Conservation (phyloP, 148 eudicot species). For the Polygonum maritimum region DNA sequence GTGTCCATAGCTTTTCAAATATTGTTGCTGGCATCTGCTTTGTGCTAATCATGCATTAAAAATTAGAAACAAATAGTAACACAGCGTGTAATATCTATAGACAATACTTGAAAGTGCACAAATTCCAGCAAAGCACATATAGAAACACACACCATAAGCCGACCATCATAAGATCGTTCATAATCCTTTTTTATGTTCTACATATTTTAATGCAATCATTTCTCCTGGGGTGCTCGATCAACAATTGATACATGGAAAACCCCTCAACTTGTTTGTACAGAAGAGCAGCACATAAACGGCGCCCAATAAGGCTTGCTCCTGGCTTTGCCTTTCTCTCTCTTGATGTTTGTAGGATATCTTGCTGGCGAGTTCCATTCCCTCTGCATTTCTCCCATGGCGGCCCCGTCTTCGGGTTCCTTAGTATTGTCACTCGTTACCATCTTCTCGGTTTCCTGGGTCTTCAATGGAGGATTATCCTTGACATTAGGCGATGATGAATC, state of each 20-base stretch:
- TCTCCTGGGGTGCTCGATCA: neutral
- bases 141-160: neutral
- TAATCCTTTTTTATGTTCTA: neutral
- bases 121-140: neutral
- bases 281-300: slow-evolving; percentile 70
- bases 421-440: slow-evolving; percentile 3
- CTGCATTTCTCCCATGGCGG: slow-evolving; percentile 17
- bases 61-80: neutral
- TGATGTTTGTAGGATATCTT: slow-evolving; percentile 43
- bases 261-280: slow-evolving; percentile 35
- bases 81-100: neutral
- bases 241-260: neutral
- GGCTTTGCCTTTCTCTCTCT: slow-evolving; percentile 52
- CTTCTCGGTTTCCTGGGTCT: slow-evolving; percentile 12
- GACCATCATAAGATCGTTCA: neutral
- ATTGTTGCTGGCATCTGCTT: too few relatives aligned
- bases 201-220: neutral
- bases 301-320: slow-evolving; percentile 52
- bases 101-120: neutral
- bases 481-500: slow-evolving; percentile 32
- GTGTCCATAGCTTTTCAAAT: too few relatives aligned
- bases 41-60: neutral
- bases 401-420: slow-evolving; percentile 10
- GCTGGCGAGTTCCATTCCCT: slow-evolving; percentile 76
- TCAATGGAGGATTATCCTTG: slow-evolving; percentile 19